A percentile compares a stretch with the other conserved stretches of the same genome.
Evolutionary conservation across 257 asterid species (phyloP).

Genomic region (Solanum bukasovii): DNA sequence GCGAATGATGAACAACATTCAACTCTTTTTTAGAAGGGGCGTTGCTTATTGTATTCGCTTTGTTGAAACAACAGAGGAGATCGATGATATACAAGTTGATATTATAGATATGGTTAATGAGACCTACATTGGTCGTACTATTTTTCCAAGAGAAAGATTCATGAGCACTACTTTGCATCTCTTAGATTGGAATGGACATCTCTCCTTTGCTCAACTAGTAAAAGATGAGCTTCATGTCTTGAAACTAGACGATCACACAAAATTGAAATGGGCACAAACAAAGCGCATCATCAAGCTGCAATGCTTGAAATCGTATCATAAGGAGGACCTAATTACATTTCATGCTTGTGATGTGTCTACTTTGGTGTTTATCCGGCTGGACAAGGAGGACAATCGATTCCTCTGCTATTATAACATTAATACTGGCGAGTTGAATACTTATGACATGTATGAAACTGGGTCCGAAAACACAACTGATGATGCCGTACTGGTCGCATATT

Average conservation of each 20-base stretch:
- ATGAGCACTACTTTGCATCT: neutral
- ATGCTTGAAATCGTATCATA: neutral
- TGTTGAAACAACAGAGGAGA: neutral
- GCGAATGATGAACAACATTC: neutral
- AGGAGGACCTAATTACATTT: neutral
- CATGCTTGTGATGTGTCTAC: neutral
- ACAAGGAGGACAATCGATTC: neutral
- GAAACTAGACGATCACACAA: neutral
- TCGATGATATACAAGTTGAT: neutral
- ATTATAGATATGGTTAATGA: neutral
- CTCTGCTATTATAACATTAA: neutral
- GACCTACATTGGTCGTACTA: neutral
- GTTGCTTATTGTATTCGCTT: neutral
- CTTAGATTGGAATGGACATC: neutral
- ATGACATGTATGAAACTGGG: no score
- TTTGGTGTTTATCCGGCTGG: neutral
- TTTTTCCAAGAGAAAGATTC: neutral
- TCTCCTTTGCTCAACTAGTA: neutral
- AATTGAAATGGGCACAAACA: neutral
- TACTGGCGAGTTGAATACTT: neutral
- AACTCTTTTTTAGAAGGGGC: neutral
- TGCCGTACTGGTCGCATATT: no score
- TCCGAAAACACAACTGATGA: no score
- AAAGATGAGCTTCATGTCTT: neutral
- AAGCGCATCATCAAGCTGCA: neutral